Evolutionary conservation across 345 rosid species (phyloP).

Genomic region (Boechera divaricarpa): DNA sequence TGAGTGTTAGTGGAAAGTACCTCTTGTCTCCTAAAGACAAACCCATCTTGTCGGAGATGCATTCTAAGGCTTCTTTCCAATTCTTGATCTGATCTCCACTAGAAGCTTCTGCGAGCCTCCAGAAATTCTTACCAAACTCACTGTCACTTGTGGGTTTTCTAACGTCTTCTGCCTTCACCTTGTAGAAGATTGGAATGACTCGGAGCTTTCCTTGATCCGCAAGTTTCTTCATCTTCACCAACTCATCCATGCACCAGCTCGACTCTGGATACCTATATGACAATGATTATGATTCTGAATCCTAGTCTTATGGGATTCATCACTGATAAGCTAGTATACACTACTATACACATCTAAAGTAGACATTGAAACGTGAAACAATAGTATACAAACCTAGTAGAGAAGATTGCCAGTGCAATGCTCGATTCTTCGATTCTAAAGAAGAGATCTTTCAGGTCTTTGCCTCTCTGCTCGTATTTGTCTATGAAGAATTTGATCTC

Average conservation of each 20-base stretch:
- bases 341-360: neutral
- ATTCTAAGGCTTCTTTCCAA: too few species aligned
- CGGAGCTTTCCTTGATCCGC: neutral
- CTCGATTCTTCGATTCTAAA: slow-evolving; percentile 16
- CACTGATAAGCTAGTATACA: too few species aligned
- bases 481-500: neutral
- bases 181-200: too few species aligned
- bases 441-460: neutral
- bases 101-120: neutral
- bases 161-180: too few species aligned
- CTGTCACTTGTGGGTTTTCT: too few species aligned
- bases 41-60: too few species aligned
- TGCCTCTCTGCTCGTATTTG: slow-evolving; percentile 2
- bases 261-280: slow-evolving; percentile 32
- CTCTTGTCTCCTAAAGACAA: neutral
- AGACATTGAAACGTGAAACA: neutral
- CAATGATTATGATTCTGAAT: neutral
- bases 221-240: slow-evolving; percentile 20
- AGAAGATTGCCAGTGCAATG: neutral
- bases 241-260: slow-evolving; percentile 29
- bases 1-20: too few species aligned
- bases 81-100: too few species aligned
- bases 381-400: neutral
- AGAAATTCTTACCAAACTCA: too few species aligned
- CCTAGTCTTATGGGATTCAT: neutral